Base-by-base conservation (phyloP, 1,284 basidiomycete genomes). In the Hymenochaete sp. region DNA sequence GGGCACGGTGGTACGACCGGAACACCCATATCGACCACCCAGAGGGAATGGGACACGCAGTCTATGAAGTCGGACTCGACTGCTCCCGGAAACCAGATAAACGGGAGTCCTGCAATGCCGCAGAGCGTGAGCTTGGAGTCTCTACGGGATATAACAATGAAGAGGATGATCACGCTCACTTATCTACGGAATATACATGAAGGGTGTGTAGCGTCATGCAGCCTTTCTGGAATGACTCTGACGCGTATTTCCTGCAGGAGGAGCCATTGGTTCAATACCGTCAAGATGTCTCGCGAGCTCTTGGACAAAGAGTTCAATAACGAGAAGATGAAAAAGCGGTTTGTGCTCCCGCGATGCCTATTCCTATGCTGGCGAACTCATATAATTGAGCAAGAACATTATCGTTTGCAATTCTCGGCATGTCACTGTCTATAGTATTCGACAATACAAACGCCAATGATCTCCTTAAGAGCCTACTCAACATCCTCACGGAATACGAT, bases 221-320 rank as follows among this genome's bases (percentile, higher is more conserved):
- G 5, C n/a, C 43, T 13, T 44, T 27, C 38, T 21, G 19, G 14
- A 28, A 11, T 39, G 25, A 41, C 27, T 50, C 45, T 53, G 42
- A 26, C 26, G 22, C 14, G 32, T 25, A 4, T 16, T 11, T 19
- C n/a, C 24, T 31, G 31, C 56, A 87, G 83, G 41, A 77, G 77
- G 48, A 81, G 77, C 54, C 82, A 90, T 60, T 92, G 88, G 88
- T 89, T 92, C 57, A 85, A 90, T 58, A 92, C 89, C 3, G 81
- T 92, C 52, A 71, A 85, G 56, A 75, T 92, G 53, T 78, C 81
- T 36, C 73, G 75, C 42, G 57, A 66, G 13, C 88, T 90, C 44
- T 71, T 92, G 8, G 82, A 87, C 49, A 73, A 70, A 35, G 74
- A 73, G 38, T 90, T 90, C 59, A 78, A 72, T 55, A 87, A 87